These are phyloP conservation scores for Fibroporia radiculosa DNA, from an alignment of 768 basidiomycete species.

Conservation along the genomic window DNA sequence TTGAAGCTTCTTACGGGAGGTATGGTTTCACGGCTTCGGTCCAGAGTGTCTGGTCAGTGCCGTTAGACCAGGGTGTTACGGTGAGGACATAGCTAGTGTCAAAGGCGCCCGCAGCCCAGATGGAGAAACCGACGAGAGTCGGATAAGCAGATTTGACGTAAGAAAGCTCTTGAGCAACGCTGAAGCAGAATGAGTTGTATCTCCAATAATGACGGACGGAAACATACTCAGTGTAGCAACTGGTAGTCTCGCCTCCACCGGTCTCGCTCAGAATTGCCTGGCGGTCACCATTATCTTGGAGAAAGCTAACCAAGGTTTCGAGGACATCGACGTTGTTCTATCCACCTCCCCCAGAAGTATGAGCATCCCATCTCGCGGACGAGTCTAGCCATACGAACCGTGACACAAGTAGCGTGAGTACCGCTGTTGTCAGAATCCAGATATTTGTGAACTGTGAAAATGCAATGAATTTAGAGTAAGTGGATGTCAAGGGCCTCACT, in stretches of 20 bases:
- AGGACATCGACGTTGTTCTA: constrained; percentile 39
- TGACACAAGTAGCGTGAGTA: constrained; percentile 29
- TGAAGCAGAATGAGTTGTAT: neutral
- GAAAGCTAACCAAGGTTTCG: constrained; percentile 34
- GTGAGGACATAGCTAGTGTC: constrained; percentile 41
- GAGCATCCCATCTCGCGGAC: neutral
- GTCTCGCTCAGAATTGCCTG: constrained; percentile 38
- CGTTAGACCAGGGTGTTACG: constrained; percentile 33
- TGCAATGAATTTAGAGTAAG: neutral
- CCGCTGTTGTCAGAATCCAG: constrained; percentile 38
- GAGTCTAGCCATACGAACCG: constrained; percentile 15
- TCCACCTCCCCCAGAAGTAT: constrained; percentile 9
- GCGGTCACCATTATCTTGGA: constrained; percentile 31
- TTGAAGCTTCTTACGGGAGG: neutral
- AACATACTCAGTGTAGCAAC: constrained; percentile 25
- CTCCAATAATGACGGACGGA: constrained; percentile 7
- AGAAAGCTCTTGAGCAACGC: constrained; percentile 33
- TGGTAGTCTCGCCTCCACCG: constrained; percentile 33
- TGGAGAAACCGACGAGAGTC: constrained; percentile 39
- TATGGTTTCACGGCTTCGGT: constrained; percentile 5
- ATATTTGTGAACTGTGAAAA: constrained; percentile 32
- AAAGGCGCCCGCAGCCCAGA: constrained; percentile 48
- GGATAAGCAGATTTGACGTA: constrained; percentile 33
- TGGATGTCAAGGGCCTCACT: neutral
- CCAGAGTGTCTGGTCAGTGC: constrained; percentile 33